A percentile compares a stretch with the other conserved stretches of the same genome.
Conservation (phyloP, 169 alveolate species). For the Eimeria necatrix region DNA sequence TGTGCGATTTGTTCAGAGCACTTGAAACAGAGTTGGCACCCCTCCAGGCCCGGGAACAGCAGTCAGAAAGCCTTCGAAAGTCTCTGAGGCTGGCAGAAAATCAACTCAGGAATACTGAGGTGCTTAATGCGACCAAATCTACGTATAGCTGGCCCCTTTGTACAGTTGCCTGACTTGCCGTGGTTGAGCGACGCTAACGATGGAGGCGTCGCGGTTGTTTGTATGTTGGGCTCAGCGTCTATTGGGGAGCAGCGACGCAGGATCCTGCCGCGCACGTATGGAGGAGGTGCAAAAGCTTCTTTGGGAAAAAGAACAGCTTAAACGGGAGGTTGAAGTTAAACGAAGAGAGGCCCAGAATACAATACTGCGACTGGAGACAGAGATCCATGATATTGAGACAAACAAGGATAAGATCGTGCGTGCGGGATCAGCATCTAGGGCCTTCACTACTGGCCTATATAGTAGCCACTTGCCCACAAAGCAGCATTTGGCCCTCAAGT, state of each 20-base stretch:
- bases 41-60: conserved; percentile 11
- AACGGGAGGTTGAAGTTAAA: background rate
- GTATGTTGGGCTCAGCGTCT: background rate
- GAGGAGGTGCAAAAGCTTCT: conserved; percentile 15
- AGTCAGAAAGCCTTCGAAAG: conserved; percentile 1
- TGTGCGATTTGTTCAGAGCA: conserved; percentile 7
- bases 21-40: conserved; percentile 33
- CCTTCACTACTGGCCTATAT: no score
- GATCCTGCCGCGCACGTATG: conserved; percentile 18
- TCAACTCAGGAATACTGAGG: conserved; percentile 60
- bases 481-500: background rate
- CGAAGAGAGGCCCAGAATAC: conserved; percentile 4
- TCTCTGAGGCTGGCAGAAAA: conserved; percentile 47
- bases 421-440: background rate
- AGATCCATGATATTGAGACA: conserved; percentile 76
- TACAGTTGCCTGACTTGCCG: no score
- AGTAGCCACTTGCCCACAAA: background rate
- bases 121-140: background rate
- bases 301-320: background rate
- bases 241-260: conserved; percentile 37
- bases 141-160: background rate
- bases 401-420: conserved; percentile 78
- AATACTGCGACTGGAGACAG: conserved; percentile 18
- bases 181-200: no score
- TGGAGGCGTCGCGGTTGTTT: no score